Evolutionary conservation across 2,329 filamentous ascomycete species (phyloP).

Genomic region (Xylariaceae sp.): DNA sequence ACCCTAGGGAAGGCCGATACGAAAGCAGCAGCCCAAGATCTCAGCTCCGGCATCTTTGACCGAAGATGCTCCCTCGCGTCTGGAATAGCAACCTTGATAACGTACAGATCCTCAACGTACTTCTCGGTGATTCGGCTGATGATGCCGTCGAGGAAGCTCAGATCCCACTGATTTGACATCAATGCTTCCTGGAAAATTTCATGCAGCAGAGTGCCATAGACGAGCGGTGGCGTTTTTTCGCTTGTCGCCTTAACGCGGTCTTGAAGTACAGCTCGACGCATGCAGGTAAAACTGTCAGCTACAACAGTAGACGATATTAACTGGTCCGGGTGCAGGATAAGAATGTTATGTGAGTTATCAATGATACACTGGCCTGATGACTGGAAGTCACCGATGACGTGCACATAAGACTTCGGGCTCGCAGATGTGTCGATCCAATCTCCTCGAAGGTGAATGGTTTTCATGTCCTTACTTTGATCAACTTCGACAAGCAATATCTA

Average conservation of each 20-base stretch:
- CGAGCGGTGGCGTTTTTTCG: conserved; percentile 71
- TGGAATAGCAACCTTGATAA: conserved; percentile 70
- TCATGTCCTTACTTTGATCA: conserved; percentile 63
- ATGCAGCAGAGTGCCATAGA: conserved; percentile 91
- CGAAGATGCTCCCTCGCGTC: conserved; percentile 75
- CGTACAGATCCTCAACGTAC: conserved; percentile 86
- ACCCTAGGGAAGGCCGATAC: conserved; percentile 67
- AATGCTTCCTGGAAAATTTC: conserved; percentile 93
- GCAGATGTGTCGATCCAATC: conserved; percentile 84
- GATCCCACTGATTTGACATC: conserved; percentile 76
- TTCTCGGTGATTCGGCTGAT: conserved; percentile 67
- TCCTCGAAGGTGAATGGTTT: conserved; percentile 71
- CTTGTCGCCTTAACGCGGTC: conserved; percentile 90
- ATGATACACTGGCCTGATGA: conserved; percentile 69
- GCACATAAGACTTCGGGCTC: conserved; percentile 70
- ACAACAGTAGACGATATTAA: conserved; percentile 92
- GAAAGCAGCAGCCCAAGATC: conserved; percentile 79
- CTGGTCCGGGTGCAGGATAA: conserved; percentile 93
- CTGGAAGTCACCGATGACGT: conserved; percentile 78
- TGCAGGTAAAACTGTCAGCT: conserved; percentile 92
- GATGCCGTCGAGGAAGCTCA: conserved; percentile 58
- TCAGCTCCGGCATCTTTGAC: conserved; percentile 78
- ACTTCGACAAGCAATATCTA: conserved; percentile 79
- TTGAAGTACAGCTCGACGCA: conserved; percentile 85
- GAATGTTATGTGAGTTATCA: conserved; percentile 75